Base-by-base conservation (phyloP, 805 yeast genomes). In the Saturnispora galanensis region DNA sequence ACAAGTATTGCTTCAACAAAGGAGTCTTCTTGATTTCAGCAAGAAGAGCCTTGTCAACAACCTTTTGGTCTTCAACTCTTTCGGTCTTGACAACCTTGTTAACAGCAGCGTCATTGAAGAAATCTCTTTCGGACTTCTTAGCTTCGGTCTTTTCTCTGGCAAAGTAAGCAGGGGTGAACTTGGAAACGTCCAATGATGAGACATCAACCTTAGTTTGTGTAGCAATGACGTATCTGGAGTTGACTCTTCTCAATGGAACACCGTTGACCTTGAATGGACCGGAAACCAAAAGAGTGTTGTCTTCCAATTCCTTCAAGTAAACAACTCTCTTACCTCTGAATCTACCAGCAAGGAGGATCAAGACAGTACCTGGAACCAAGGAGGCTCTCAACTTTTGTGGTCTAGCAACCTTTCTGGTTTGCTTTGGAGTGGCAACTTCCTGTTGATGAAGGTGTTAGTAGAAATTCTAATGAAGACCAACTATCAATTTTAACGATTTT, bases 281-380 rank as follows among this genome's bases (percentile, higher is more conserved):
- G 52, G 96, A 75, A 54, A 90, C 96, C 67, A 90, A 84, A 64
- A 90, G 77, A 56, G 97, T 90, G 87, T 87, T 86, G 81, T 93
- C 97, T 76, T 88, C 96, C 68, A 93, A 80, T 72, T 83, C 74
- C 83, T 90, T 90, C 71, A 90, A 82, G 84, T 84, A 84, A 57
- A 90, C 97, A 63, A 93, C 98, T 77, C 97, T 89, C 86, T 90
- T 93, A 72, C 98, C 98, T 76, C 98, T 86, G 95, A 88, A 90
- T 75, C 96, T 87, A 70, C 98, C 98, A 65, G 97, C 97, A 69
- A 90, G 81, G 70, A 90, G 76, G 72, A 90, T 90, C 69, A 93
- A 78, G 60, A 90, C 97, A 66, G 97, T 84, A 71, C 98, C 98
- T 73, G 97, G 97, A 59, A 84, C 94, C 66, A 90, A 77, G 54